Percentiles rank a stretch among this genome's conserved stretches.
Evolutionary conservation across 805 yeast species (phyloP).

Genomic region (Saccharomycopsis microspora): DNA sequence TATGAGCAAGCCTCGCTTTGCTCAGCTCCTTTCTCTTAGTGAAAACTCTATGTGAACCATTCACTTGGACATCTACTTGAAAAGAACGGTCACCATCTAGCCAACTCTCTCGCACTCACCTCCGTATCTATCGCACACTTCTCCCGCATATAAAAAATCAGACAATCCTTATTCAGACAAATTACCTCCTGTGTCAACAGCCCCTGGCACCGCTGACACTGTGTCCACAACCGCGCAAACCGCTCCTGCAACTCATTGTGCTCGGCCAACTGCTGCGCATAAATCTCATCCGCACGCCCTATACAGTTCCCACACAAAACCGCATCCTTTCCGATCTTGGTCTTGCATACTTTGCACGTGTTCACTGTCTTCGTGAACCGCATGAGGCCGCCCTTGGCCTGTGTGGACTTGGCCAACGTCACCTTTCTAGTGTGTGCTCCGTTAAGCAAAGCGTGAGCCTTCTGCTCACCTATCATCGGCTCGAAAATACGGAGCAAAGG

Average conservation of each 20-base stretch:
- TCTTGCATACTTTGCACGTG: slow-evolving; percentile 78
- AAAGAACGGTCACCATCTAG: slow-evolving; percentile 11
- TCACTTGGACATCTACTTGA: background rate
- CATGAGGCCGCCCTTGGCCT: slow-evolving; percentile 72
- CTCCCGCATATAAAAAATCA: slow-evolving; percentile 93
- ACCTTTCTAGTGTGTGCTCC: slow-evolving; percentile 81
- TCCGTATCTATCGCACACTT: slow-evolving; percentile 67
- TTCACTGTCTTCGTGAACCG: slow-evolving; percentile 84
- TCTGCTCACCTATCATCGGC: slow-evolving; percentile 82
- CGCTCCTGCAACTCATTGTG: slow-evolving; percentile 73
- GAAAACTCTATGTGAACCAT: background rate
- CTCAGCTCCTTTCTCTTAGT: no score
- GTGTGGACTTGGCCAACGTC: slow-evolving; percentile 31
- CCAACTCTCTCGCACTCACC: slow-evolving; percentile 44
- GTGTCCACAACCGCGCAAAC: slow-evolving; percentile 90
- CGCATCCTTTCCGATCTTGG: slow-evolving; percentile 55
- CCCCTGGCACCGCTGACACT: slow-evolving; percentile 96
- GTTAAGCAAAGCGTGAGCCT: slow-evolving; percentile 67
- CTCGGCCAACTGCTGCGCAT: slow-evolving; percentile 68
- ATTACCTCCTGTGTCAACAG: slow-evolving; percentile 90
- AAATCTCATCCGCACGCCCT: slow-evolving; percentile 61
- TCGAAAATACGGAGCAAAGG: slow-evolving; percentile 90
- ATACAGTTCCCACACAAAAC: slow-evolving; percentile 77
- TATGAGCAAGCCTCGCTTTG: no score
- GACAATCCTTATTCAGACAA: slow-evolving; percentile 93